These are phyloP conservation scores for Colletotrichum gloeosporioides DNA, from an alignment of 2,329 filamentous ascomycete species.

Conservation along the genomic window DNA sequence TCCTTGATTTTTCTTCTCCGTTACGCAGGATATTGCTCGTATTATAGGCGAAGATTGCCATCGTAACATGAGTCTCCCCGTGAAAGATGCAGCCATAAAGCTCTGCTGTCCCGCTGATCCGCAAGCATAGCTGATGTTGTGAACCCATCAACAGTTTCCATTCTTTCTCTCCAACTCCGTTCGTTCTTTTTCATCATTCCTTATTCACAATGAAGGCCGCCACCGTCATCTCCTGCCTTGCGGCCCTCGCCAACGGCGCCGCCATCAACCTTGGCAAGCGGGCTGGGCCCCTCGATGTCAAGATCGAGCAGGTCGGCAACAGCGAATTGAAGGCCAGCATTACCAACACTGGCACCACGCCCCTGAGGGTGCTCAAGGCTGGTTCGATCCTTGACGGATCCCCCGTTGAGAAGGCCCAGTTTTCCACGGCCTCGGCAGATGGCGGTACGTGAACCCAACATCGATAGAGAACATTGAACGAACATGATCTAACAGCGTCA, in stretches of 20 bases:
- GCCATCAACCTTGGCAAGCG: conserved; percentile 37
- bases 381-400: conserved; percentile 52
- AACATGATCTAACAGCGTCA: not conserved
- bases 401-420: conserved; percentile 52
- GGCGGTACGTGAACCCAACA: conserved; percentile 36
- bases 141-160: not conserved
- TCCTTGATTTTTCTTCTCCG: not conserved
- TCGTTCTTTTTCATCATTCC: not conserved
- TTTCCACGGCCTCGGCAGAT: conserved; percentile 36
- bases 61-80: not conserved
- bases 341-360: conserved; percentile 51
- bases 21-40: not conserved
- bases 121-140: not conserved
- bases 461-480: not conserved
- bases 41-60: not conserved
- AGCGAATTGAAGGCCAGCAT: conserved; percentile 51
- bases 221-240: conserved; percentile 38
- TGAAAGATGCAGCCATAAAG: not conserved
- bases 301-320: conserved; percentile 49
- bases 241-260: conserved; percentile 37
- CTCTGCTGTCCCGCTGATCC: not conserved
- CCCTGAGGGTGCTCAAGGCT: conserved; percentile 52
- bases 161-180: not conserved
- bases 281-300: conserved; percentile 40
- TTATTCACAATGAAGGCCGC: conserved; percentile 40